These are phyloP conservation scores for Penicillium freii DNA, from an alignment of 2,329 filamentous ascomycete genomes.

Conservation along the genomic window DNA sequence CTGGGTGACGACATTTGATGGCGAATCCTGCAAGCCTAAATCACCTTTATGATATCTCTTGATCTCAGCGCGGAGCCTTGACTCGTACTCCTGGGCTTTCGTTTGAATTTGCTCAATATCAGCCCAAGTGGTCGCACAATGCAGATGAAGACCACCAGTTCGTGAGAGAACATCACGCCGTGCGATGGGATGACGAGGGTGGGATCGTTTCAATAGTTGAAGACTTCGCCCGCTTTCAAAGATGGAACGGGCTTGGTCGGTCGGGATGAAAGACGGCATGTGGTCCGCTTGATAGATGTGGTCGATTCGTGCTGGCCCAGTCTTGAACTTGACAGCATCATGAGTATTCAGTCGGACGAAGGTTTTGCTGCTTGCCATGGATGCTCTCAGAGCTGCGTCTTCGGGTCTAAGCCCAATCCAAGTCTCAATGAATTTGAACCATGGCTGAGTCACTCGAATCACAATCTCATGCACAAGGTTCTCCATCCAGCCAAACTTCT, in stretches of 20 bases:
- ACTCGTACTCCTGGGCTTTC: constrained; percentile 51
- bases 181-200: constrained; percentile 68
- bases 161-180: constrained; percentile 49
- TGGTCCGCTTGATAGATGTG: constrained; percentile 52
- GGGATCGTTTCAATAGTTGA: constrained; percentile 67
- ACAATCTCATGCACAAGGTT: constrained; percentile 67
- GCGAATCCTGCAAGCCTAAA: constrained; percentile 24
- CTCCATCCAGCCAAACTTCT: constrained; percentile 60
- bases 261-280: constrained; percentile 69
- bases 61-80: constrained; percentile 38
- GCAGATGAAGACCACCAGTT: constrained; percentile 56
- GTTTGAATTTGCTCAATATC: constrained; percentile 63
- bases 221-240: constrained; percentile 78
- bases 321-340: constrained; percentile 58
- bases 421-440: constrained; percentile 65
- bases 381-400: constrained; percentile 49
- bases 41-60: constrained; percentile 36
- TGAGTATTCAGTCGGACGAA: constrained; percentile 62
- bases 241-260: constrained; percentile 67
- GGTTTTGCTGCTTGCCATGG: constrained; percentile 54
- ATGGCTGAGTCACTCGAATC: constrained; percentile 61
- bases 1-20: background rate
- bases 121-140: constrained; percentile 72
- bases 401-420: constrained; percentile 72
- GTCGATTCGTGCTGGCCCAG: constrained; percentile 62